Conservation (phyloP, 2,329 filamentous ascomycete species). For the Botryotinia narcissicola region DNA sequence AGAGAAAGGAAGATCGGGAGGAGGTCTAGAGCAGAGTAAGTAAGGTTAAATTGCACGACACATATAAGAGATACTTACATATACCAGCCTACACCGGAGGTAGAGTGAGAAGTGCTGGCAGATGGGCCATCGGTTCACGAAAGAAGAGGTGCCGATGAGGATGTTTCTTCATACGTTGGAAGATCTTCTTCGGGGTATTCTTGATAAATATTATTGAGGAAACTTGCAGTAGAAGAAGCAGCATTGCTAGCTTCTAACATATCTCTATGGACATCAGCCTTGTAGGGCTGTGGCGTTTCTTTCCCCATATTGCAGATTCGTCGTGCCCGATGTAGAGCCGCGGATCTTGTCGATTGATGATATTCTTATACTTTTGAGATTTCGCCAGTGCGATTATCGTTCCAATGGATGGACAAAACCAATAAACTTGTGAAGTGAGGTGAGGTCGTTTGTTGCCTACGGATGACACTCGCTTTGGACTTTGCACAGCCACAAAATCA, state of each 20-base stretch:
- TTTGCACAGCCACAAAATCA: slow-evolving; percentile 6
- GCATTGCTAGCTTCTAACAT: not conserved
- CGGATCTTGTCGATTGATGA: not conserved
- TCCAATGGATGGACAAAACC: not conserved
- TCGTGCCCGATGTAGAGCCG: not conserved
- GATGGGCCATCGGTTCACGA: not conserved
- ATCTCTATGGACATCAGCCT: not conserved
- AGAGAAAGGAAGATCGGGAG: slow-evolving; percentile 31
- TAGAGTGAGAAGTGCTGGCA: not conserved
- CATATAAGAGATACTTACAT: not conserved
- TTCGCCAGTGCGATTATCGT: too few species aligned
- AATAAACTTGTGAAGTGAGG: not conserved
- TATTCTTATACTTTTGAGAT: not conserved
- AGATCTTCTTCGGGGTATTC: slow-evolving; percentile 29
- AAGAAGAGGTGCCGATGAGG: slow-evolving; percentile 14
- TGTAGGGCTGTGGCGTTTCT: slow-evolving; percentile 11
- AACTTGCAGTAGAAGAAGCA: slow-evolving; percentile 30
- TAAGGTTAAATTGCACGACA: not conserved
- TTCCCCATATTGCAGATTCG: slow-evolving; percentile 11
- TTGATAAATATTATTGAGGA: slow-evolving; percentile 25
- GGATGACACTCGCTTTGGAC: not conserved
- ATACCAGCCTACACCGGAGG: slow-evolving; percentile 5
- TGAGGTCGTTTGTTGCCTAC: not conserved
- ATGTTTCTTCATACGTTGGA: slow-evolving; percentile 27
- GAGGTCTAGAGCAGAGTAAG: slow-evolving; percentile 16